Evolutionary conservation across 768 basidiomycete genomes (phyloP), one percentile per base, ranked within the genome.

Genomic region (Mycena vitilis): DNA sequence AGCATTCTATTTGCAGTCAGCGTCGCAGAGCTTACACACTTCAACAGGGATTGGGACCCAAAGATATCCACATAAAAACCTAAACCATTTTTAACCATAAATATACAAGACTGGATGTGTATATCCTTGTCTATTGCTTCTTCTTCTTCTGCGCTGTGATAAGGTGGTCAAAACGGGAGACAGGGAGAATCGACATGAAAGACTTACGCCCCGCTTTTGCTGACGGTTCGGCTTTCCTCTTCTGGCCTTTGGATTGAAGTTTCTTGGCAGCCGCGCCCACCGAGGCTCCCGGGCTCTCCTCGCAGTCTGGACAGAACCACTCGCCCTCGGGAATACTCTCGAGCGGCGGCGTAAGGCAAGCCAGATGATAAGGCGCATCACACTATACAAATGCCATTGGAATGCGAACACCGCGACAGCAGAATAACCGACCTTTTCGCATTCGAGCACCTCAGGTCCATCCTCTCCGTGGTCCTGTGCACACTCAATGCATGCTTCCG

Each of bases 231-330:
- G 60, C 67, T 34, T 72, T 72, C 61, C 71, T 64, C 49, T 72
- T 72, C 13, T 69, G 61, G 44, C 63, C 61, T 70, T 73, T 73
- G n/a, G 66, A 34, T 60, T 74, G 71, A 53, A 73, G 72, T 53
- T 76, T 77, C 62, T 75, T 75, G 0, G 73, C 69, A 5, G 79
- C 79, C 75, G 75, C 74, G 22, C 85, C 86, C 5, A 86, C 82
- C 8, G 88, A 85, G 7, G 86, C 87, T 12, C 86, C 87, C 5
- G 90, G 90, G 23, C 87, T 84, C 40, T 83, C 83, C 12, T 80
- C 78, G 75, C 95, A 97, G 63, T 87, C 83, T 0, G 91, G 89
- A 74, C 95, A 97, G 84, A 95, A 95, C 95, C 95, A 96, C 80
- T 96, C 93, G 44, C 94, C 96, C 40, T 93, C 91, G 0, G 96